These are phyloP conservation scores for Trichocomaceae sp. DNA, from an alignment of 2,329 filamentous ascomycete genomes.

Conservation along the genomic window DNA sequence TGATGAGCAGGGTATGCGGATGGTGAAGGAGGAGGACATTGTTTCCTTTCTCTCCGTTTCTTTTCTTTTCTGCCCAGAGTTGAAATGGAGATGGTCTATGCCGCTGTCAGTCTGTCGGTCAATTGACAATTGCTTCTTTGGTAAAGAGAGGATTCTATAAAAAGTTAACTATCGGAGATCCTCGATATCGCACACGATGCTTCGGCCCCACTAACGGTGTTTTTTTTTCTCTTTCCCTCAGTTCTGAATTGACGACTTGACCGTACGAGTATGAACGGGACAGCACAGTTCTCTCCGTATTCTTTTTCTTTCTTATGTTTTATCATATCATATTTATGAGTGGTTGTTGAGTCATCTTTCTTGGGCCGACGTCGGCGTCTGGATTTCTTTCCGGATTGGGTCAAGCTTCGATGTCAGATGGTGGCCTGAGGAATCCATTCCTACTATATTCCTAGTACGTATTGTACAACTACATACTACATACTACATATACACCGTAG, in stretches of 20 bases:
- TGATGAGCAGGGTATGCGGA: slow-evolving; percentile 85
- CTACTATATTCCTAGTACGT: too few relatives aligned
- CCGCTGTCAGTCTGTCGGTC: not conserved
- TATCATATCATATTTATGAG: too few relatives aligned
- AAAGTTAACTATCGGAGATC: not conserved
- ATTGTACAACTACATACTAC: too few relatives aligned
- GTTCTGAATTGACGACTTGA: not conserved
- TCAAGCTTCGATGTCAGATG: not conserved
- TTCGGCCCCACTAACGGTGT: not conserved
- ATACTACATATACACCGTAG: too few relatives aligned
- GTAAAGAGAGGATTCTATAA: not conserved
- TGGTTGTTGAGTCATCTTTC: too few relatives aligned
- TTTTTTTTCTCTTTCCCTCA: not conserved
- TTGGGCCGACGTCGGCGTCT: too few relatives aligned
- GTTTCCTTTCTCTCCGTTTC: slow-evolving; percentile 4
- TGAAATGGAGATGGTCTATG: not conserved
- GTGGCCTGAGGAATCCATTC: not conserved
- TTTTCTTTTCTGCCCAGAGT: not conserved
- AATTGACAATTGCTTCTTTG: not conserved
- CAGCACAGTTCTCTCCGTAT: too few relatives aligned
- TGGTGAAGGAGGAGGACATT: slow-evolving; percentile 56
- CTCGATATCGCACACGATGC: not conserved
- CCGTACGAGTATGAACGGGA: too few relatives aligned
- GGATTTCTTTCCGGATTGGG: too few relatives aligned
- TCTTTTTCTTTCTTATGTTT: too few relatives aligned